These are phyloP conservation scores for Jatropha curcas DNA, from an alignment of 345 rosid genomes.

Conservation along the genomic window DNA sequence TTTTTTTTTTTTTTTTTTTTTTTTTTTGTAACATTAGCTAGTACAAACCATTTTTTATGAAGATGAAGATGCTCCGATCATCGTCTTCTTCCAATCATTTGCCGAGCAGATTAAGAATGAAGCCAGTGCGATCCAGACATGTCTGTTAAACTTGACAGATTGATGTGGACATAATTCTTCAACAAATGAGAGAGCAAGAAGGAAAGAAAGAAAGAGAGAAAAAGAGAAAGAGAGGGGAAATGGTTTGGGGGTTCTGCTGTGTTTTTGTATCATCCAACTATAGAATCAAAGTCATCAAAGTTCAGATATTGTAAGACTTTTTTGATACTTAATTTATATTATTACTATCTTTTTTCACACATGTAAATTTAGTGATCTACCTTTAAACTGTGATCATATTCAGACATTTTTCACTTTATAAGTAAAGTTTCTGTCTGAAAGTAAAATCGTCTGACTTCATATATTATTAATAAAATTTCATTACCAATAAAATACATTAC, in stretches of 20 bases:
- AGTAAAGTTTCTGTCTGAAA: too few species aligned
- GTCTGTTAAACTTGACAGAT: constrained; percentile 1
- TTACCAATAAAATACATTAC: too few species aligned
- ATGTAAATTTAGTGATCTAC: too few species aligned
- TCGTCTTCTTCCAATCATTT: background rate
- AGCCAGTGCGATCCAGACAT: background rate
- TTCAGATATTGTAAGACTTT: constrained; percentile 24
- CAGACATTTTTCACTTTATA: too few species aligned
- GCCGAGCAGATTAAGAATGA: constrained; percentile 9
- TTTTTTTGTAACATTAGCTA: too few species aligned
- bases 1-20: too few species aligned
- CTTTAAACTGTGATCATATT: too few species aligned
- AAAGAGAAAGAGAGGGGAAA: constrained; percentile 17
- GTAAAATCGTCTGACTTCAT: too few species aligned
- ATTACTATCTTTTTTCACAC: too few species aligned
- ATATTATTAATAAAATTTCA: too few species aligned
- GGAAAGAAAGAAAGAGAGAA: too few species aligned
- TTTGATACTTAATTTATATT: background rate
- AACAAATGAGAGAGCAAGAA: constrained; percentile 1
- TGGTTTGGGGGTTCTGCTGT: constrained; percentile 1
- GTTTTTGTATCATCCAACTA: constrained; percentile 19
- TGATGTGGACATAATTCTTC: background rate
- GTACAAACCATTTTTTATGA: constrained; percentile 31
- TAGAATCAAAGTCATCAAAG: constrained; percentile 34
- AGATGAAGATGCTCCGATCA: constrained; percentile 12